Conservation (phyloP, 805 yeast species). For the Monosporozyma siamensis region DNA sequence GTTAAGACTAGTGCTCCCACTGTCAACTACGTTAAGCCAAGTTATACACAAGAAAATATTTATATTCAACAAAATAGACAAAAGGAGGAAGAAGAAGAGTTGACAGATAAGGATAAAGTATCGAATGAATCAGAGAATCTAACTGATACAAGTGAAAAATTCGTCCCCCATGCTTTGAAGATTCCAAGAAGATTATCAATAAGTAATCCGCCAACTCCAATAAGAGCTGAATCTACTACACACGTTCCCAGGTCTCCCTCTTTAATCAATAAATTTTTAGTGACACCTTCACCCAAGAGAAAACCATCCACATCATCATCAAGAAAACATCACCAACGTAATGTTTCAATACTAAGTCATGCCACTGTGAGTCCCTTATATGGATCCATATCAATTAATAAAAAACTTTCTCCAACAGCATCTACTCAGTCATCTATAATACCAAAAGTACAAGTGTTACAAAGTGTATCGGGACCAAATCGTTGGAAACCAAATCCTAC, state of each 20-base stretch:
- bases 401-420: conserved; percentile 3
- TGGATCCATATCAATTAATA: not conserved
- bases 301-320: not conserved
- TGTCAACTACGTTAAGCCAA: conserved; percentile 1
- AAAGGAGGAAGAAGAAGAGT: not conserved
- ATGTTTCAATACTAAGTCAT: not conserved
- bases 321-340: not conserved
- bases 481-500: conserved; percentile 5
- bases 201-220: not conserved
- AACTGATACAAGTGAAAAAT: not conserved
- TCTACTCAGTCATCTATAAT: not conserved
- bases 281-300: conserved; percentile 7
- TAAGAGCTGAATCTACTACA: not conserved
- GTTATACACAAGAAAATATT: not conserved
- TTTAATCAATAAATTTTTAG: conserved; percentile 12
- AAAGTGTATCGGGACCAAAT: conserved; percentile 7
- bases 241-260: conserved; percentile 15
- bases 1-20: conserved; percentile 6
- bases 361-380: not conserved
- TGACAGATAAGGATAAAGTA: not conserved
- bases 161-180: conserved; percentile 3
- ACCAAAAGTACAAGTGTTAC: conserved; percentile 8
- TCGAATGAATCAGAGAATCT: not conserved
- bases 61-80: not conserved
- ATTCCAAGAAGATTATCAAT: conserved; percentile 8